Percentiles rank a stretch among this genome's conserved stretches.
Conservation (phyloP, 768 basidiomycete genomes). For the Serendipita vermifera region DNA sequence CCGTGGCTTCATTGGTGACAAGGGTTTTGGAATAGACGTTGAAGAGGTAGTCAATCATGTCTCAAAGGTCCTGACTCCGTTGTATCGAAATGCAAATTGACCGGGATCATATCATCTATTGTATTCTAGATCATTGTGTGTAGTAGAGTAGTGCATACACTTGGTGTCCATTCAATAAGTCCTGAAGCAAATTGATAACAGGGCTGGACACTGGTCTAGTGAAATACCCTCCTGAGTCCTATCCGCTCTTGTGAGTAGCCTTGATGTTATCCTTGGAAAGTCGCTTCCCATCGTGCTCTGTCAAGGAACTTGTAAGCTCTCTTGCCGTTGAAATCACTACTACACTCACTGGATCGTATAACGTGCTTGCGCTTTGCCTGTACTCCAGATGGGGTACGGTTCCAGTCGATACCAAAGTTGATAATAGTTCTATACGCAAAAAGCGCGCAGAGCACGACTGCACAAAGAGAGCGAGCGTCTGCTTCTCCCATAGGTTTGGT, state of each 20-base stretch:
- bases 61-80: constrained; percentile 4
- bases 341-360: constrained; percentile 14
- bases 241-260: neutral
- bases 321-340: too few species aligned
- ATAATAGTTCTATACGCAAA: constrained; percentile 53
- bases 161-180: too few species aligned
- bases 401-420: constrained; percentile 33
- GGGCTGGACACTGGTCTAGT: neutral
- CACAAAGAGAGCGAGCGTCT: constrained; percentile 56
- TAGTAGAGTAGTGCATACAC: too few species aligned
- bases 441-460: constrained; percentile 44
- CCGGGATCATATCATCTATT: too few species aligned
- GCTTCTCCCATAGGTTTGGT: constrained; percentile 28
- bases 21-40: neutral
- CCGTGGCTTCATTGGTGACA: constrained; percentile 38
- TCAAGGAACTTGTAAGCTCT: too few species aligned
- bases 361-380: constrained; percentile 7
- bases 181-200: neutral
- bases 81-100: too few species aligned
- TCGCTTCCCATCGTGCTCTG: constrained; percentile 7
- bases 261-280: constrained; percentile 8
- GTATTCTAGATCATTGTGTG: too few species aligned
- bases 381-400: neutral
- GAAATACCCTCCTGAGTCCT: neutral
- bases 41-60: constrained; percentile 9